phyloP scores from a whole-genome alignment of 371 early-diverging fungal genomes.

The Funneliformis caledonium region DNA sequence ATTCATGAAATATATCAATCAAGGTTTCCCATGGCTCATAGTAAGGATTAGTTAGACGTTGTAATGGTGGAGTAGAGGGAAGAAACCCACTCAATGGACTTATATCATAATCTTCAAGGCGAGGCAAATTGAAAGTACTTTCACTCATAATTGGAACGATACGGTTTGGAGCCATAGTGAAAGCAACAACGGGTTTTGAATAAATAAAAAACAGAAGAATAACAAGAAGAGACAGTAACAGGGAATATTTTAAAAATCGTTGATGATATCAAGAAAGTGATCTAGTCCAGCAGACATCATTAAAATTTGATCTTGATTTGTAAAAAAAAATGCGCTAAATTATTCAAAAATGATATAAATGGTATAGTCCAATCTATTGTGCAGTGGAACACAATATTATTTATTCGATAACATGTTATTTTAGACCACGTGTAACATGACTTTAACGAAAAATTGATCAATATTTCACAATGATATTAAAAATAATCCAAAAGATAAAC shows the following conservation, averaged over 20 bases:
- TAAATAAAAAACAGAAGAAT: neutral
- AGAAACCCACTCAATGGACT: conserved; percentile 87
- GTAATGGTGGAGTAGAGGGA: conserved; percentile 76
- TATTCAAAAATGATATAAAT: too few relatives aligned
- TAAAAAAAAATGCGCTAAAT: neutral
- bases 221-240: neutral
- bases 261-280: neutral
- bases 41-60: conserved; percentile 71
- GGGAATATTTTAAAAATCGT: neutral
- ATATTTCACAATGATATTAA: too few relatives aligned
- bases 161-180: neutral
- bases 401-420: too few relatives aligned
- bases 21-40: conserved; percentile 91
- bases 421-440: too few relatives aligned
- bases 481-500: too few relatives aligned
- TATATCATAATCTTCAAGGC: conserved; percentile 78
- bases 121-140: neutral
- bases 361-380: too few relatives aligned
- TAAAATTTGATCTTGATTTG: neutral
- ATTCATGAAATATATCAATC: conserved; percentile 76
- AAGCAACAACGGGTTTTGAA: too few relatives aligned
- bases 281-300: neutral
- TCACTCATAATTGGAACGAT: neutral
- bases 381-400: too few relatives aligned
- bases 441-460: too few relatives aligned